A percentile compares a stretch with the other conserved stretches of the same genome.
These are phyloP conservation scores for Phytopythium oedochilum DNA, from an alignment of 352 stramenopile genomes.

Conservation along the genomic window DNA sequence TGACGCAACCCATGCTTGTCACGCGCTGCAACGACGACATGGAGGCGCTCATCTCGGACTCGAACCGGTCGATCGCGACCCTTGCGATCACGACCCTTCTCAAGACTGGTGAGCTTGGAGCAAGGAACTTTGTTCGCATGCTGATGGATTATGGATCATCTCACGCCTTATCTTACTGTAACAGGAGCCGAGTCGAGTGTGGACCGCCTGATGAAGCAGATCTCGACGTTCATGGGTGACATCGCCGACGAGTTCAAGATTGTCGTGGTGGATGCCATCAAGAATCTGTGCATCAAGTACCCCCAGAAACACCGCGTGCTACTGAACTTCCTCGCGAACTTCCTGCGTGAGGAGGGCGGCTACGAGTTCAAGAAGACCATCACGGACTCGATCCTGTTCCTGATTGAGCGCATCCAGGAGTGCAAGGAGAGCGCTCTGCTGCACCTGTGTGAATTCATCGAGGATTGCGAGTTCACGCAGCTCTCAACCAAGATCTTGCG, in stretches of 20 bases:
- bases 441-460: constrained; percentile 99
- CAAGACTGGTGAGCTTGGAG: constrained; percentile 88
- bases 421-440: constrained; percentile 96
- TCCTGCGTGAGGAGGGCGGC: constrained; percentile 94
- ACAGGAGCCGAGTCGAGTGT: constrained; percentile 92
- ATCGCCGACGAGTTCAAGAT: constrained; percentile 99
- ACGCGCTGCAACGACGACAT: constrained; percentile 99
- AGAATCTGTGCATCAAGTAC: constrained; percentile 98
- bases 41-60: constrained; percentile 96
- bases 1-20: constrained; percentile 93
- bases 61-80: constrained; percentile 97
- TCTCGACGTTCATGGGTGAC: constrained; percentile 98
- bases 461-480: constrained; percentile 94
- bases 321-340: constrained; percentile 97
- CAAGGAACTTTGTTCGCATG: neutral
- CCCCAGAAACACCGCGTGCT: constrained; percentile 97
- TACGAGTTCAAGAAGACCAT: constrained; percentile 99
- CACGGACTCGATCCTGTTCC: constrained; percentile 95
- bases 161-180: neutral
- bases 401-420: constrained; percentile 96
- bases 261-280: constrained; percentile 96
- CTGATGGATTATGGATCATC: neutral
- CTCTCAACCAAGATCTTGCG: constrained; percentile 94
- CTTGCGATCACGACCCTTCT: constrained; percentile 98
- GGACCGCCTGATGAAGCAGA: constrained; percentile 97